Evolutionary conservation across 257 asterid species (phyloP).

Genomic region (Solanum verrucosum): DNA sequence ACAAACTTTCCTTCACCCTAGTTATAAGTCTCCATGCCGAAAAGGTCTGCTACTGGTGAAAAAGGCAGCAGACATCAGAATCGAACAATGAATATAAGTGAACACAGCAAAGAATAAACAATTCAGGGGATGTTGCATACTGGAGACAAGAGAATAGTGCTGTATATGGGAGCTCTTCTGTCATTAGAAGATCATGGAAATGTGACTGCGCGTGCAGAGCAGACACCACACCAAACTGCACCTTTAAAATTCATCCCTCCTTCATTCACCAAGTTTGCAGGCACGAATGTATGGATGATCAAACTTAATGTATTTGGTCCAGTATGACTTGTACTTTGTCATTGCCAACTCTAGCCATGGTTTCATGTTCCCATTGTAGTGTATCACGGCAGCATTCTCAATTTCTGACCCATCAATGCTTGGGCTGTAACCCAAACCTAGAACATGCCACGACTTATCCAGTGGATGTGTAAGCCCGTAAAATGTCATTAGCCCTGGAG

Average conservation of each 20-base stretch:
- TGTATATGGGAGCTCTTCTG: not conserved
- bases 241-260: not conserved
- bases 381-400: conserved; percentile 87
- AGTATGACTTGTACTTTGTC: conserved; percentile 79
- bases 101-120: not conserved
- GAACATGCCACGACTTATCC: conserved; percentile 96
- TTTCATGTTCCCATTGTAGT: conserved; percentile 96
- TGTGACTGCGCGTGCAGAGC: not conserved
- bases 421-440: conserved; percentile 92
- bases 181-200: not conserved
- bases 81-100: not conserved
- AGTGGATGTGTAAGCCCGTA: conserved; percentile 94
- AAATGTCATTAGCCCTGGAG: conserved; percentile 92
- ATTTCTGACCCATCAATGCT: conserved; percentile 68
- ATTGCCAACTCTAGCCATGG: conserved; percentile 99
- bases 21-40: not conserved
- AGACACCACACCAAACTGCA: not conserved
- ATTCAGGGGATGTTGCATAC: not conserved
- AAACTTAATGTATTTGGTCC: conserved; percentile 75
- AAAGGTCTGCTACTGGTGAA: not conserved
- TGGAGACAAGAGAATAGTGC: not conserved
- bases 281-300: conserved; percentile 67
- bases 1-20: not conserved
- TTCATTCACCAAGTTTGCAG: conserved; percentile 71
- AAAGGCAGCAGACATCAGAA: not conserved